Evolutionary conservation across 768 basidiomycete genomes (phyloP).

Genomic region (Lenzites betulinus): DNA sequence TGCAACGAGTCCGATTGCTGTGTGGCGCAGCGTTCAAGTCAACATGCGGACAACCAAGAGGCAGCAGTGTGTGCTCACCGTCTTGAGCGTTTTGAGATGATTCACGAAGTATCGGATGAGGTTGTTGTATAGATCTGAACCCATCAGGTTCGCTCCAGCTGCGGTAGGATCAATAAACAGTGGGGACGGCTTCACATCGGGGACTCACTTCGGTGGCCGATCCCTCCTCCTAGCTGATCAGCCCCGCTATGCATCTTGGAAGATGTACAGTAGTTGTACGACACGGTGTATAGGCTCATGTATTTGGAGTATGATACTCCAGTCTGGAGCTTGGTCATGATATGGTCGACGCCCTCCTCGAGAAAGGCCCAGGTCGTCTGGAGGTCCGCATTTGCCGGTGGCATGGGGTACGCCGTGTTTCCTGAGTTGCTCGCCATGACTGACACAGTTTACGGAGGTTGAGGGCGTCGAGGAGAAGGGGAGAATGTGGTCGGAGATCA

Average conservation of each 20-base stretch:
- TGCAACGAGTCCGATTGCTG: constrained; percentile 80
- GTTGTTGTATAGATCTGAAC: constrained; percentile 95
- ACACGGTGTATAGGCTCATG: constrained; percentile 87
- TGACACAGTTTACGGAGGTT: neutral
- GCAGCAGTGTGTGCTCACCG: constrained; percentile 50
- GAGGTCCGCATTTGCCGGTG: constrained; percentile 66
- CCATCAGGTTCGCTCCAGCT: constrained; percentile 96
- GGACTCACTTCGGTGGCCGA: constrained; percentile 59
- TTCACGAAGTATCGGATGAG: constrained; percentile 87
- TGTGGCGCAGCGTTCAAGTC: constrained; percentile 6
- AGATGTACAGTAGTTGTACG: constrained; percentile 97
- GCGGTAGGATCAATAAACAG: constrained; percentile 27
- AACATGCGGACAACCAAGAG: neutral
- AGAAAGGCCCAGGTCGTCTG: constrained; percentile 87
- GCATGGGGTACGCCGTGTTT: constrained; percentile 46
- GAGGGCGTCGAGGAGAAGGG: neutral
- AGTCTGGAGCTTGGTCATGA: constrained; percentile 88
- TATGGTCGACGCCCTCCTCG: constrained; percentile 87
- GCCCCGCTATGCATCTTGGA: constrained; percentile 67
- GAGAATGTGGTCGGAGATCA: constrained; percentile 15
- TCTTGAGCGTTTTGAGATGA: constrained; percentile 70
- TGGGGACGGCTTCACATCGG: constrained; percentile 1
- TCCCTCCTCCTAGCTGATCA: constrained; percentile 33
- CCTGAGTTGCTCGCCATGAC: constrained; percentile 25
- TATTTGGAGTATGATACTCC: constrained; percentile 90